Evolutionary conservation across 345 rosid species (phyloP), one percentile per base, ranked within the genome.

Genomic region (Aquilaria yunnanensis): DNA sequence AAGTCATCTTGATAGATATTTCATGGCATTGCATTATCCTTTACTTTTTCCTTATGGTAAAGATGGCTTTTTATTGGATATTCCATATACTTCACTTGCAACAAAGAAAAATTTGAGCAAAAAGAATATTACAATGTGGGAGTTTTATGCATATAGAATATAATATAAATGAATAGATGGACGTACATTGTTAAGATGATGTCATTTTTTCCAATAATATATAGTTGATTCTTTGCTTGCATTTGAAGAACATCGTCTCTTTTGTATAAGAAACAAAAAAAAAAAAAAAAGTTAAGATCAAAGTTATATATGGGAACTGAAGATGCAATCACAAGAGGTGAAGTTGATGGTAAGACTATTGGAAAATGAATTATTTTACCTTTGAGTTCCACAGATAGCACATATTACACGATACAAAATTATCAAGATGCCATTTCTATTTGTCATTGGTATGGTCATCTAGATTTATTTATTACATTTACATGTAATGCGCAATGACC

Each of bases 11-110:
- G 60, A 67, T 46, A 54, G 32, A 1, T 14, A 7, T 5, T 54
- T 41, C 10, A 60, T 67, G 63, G 56, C 64, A 32, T 6, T 66
- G 47, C 56, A 58, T 11, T 66, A 66, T 50, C 70, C 70, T 3
- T 14, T 58, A 1, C 9, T 60, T 6, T 46, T 41, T 10, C 55
- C 65, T 10, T 67, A 45, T 45, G 71, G 71, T 2, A 55, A 67
- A 31, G 60, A 67, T n/a, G 71, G 66, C 0, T 68, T 12, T 32
- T 47, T 7, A 13, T 33, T 4, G 51, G 9, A 7, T 23, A 14
- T 33, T 48, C 11, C 10, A 0, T 50, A 29, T 23, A 23, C 23
- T 23, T 23, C 23, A 23, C 23, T 13, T 29, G 11, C 0, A 2
- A 5, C 0, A 0, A 3, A 10, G 3, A 3, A 31, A 10, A 23